phyloP scores from a whole-genome alignment of 495 filamentous ascomycete genomes.

The Aspergillus affinis region DNA sequence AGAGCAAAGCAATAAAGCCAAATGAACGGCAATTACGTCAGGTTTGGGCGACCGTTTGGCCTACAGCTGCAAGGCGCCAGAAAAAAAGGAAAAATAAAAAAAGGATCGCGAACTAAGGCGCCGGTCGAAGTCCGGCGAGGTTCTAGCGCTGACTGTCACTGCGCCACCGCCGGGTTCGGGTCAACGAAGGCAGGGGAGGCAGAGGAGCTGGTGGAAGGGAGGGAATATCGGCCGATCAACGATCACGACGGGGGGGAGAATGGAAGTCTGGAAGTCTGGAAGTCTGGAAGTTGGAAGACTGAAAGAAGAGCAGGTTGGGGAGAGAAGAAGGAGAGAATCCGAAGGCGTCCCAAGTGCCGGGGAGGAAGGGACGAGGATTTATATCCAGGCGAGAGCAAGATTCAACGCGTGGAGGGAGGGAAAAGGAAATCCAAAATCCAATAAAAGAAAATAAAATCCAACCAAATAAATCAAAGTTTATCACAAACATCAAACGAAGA shows the following conservation, averaged over 20 bases:
- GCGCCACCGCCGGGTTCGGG: constrained; percentile 15
- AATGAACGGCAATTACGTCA: constrained; percentile 25
- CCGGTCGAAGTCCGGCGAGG: constrained; percentile 16
- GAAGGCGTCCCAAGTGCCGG: too few relatives aligned
- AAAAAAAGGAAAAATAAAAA: too few relatives aligned
- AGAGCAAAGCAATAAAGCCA: not conserved
- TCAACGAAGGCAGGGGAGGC: not conserved
- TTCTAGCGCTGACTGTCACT: constrained; percentile 21
- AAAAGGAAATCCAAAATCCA: not conserved
- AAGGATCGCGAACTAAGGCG: constrained; percentile 19
- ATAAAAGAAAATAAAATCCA: constrained; percentile 1
- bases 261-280: too few relatives aligned
- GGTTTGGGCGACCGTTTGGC: constrained; percentile 16
- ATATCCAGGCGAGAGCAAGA: not conserved
- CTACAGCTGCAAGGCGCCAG: too few relatives aligned
- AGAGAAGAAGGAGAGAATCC: not conserved
- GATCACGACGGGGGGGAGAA: not conserved
- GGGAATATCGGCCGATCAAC: too few relatives aligned
- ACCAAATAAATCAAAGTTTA: constrained; percentile 3
- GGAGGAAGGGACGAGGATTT: not conserved
- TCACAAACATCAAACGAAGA: not conserved
- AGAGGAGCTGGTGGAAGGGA: too few relatives aligned
- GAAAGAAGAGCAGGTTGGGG: not conserved
- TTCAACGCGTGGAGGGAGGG: too few relatives aligned
- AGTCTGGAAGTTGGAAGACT: too few relatives aligned